Conservation (phyloP, 2,329 filamentous ascomycete genomes). For the Verticillium tricorpus region DNA sequence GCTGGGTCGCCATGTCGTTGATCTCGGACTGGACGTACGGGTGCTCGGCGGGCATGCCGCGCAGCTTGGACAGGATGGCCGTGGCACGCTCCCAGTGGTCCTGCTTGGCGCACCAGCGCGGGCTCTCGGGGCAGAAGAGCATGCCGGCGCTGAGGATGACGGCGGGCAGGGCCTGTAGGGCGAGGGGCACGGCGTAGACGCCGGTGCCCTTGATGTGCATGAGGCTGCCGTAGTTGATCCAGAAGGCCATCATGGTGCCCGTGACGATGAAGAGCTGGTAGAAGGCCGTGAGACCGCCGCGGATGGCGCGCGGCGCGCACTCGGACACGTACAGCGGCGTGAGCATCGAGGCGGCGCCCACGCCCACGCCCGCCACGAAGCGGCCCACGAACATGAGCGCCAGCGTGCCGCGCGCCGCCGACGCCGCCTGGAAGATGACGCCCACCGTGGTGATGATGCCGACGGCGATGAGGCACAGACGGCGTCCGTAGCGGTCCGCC, state of each 20-base stretch:
- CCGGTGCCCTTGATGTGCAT: slow-evolving; percentile 41
- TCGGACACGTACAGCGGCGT: slow-evolving; percentile 43
- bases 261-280: slow-evolving; percentile 47
- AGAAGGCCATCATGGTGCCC: slow-evolving; percentile 39
- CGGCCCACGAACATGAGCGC: slow-evolving; percentile 63
- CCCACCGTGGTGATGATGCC: slow-evolving; percentile 56
- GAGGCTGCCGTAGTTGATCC: slow-evolving; percentile 50
- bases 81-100: slow-evolving; percentile 64
- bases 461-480: slow-evolving; percentile 47
- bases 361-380: slow-evolving; percentile 44
- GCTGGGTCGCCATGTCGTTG: slow-evolving; percentile 47
- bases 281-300: slow-evolving; percentile 44
- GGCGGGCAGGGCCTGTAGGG: slow-evolving; percentile 61
- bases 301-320: slow-evolving; percentile 44
- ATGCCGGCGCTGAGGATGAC: slow-evolving; percentile 51
- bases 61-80: slow-evolving; percentile 47
- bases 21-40: slow-evolving; percentile 31
- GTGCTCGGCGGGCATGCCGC: slow-evolving; percentile 31
- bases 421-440: slow-evolving; percentile 57
- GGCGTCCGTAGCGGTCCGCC: slow-evolving; percentile 52
- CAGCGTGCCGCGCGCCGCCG: slow-evolving; percentile 41
- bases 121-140: slow-evolving; percentile 55
- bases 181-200: slow-evolving; percentile 57
- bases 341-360: slow-evolving; percentile 44
- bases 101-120: slow-evolving; percentile 62